phyloP scores from a whole-genome alignment of 441 rosid genomes.

The Raphanus hybrid region DNA sequence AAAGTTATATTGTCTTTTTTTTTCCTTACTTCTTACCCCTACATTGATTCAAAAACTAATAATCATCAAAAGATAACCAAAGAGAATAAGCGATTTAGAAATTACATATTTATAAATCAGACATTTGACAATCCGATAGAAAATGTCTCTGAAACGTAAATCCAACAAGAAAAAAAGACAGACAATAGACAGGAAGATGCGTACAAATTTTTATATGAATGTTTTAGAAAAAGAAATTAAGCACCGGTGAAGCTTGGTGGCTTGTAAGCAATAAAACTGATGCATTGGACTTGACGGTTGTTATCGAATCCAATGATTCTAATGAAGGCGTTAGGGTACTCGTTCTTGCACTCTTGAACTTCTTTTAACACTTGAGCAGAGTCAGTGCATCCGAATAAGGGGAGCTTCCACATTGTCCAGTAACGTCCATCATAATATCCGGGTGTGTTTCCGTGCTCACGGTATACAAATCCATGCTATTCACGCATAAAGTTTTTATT shows the following conservation, averaged over 20 bases:
- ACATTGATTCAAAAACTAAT: not conserved
- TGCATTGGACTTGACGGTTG: slow-evolving; percentile 53
- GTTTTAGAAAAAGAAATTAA: slow-evolving; percentile 6
- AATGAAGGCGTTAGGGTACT: slow-evolving; percentile 44
- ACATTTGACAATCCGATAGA: slow-evolving; percentile 13
- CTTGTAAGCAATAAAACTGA: slow-evolving; percentile 52
- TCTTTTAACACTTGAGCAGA: slow-evolving; percentile 51
- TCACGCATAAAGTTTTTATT: no score
- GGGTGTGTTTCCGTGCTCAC: slow-evolving; percentile 34
- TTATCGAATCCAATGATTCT: slow-evolving; percentile 52
- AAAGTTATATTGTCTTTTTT: not conserved
- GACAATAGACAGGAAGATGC: slow-evolving; percentile 16
- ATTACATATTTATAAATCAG: no score
- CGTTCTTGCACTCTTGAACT: slow-evolving; percentile 49
- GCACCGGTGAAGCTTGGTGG: slow-evolving; percentile 39
- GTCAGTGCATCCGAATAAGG: slow-evolving; percentile 45
- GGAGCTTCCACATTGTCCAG: no score
- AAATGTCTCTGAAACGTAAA: slow-evolving; percentile 21
- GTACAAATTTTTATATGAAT: slow-evolving; percentile 13
- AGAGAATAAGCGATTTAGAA: no score
- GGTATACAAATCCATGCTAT: slow-evolving; percentile 37
- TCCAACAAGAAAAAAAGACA: not conserved
- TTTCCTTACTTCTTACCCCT: not conserved
- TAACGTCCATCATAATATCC: no score
- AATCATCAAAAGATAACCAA: no score